A percentile compares a stretch with the other conserved stretches of the same genome.
Conservation (phyloP, 495 filamentous ascomycete genomes). For the Talaromyces thailandensis region DNA sequence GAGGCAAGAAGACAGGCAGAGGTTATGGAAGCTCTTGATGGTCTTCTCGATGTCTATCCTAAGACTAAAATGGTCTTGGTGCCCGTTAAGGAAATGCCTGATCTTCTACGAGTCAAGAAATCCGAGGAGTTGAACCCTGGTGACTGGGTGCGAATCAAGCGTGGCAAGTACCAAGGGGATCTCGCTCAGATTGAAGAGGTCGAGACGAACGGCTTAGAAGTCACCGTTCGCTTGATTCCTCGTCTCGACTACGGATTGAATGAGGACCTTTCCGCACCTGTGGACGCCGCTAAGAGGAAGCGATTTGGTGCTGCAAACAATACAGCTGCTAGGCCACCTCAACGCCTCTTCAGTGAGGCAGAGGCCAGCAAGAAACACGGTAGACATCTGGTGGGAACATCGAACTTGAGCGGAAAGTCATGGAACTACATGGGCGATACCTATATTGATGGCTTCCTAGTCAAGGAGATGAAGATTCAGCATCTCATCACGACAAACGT, state of each 20-base stretch:
- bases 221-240: constrained; percentile 78
- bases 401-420: constrained; percentile 54
- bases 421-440: constrained; percentile 81
- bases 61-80: constrained; percentile 74
- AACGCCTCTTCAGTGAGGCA: constrained; percentile 83
- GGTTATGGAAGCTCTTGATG: constrained; percentile 70
- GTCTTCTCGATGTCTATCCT: constrained; percentile 77
- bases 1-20: constrained; percentile 83
- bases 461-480: constrained; percentile 90
- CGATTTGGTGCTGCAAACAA: constrained; percentile 46
- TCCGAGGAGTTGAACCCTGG: constrained; percentile 78
- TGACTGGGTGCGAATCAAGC: constrained; percentile 83
- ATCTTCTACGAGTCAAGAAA: constrained; percentile 82
- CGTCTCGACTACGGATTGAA: constrained; percentile 85
- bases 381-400: constrained; percentile 51
- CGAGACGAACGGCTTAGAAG: constrained; percentile 82
- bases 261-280: constrained; percentile 59
- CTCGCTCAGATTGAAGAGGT: constrained; percentile 91
- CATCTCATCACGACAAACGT: constrained; percentile 76
- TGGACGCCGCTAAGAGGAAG: constrained; percentile 63
- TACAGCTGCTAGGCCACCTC: constrained; percentile 59
- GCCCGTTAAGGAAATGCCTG: constrained; percentile 96
- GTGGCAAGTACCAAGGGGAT: constrained; percentile 79
- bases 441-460: constrained; percentile 85
- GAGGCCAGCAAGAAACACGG: constrained; percentile 86